Conservation (phyloP, 2,329 filamentous ascomycete genomes). For the Didymella segeticola region DNA sequence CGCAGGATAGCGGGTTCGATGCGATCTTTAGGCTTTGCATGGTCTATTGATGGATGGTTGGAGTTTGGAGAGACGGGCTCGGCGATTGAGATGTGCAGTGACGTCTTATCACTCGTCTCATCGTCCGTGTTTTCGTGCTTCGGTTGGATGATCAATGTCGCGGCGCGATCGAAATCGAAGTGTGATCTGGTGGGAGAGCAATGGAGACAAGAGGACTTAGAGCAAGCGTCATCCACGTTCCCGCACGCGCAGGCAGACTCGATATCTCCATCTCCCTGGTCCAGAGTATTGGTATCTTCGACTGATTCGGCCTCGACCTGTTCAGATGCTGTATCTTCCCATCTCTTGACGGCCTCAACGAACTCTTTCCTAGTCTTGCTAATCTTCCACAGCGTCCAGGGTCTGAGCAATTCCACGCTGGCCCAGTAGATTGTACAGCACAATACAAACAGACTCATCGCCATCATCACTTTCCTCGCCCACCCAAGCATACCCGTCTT, state of each 20-base stretch:
- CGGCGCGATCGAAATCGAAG: neutral
- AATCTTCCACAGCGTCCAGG: conserved; percentile 6
- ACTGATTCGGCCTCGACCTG: too few species aligned
- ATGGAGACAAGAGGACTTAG: neutral
- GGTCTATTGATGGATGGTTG: neutral
- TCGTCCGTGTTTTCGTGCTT: too few species aligned
- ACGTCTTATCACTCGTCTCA: too few species aligned
- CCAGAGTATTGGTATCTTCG: neutral
- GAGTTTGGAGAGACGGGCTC: neutral
- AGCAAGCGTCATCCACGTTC: neutral
- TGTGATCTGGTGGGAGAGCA: neutral
- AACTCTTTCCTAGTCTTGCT: conserved; percentile 12
- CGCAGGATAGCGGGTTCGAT: neutral
- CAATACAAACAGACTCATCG: conserved; percentile 16
- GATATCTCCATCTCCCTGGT: neutral
- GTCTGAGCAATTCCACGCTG: conserved; percentile 2
- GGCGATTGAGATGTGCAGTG: neutral
- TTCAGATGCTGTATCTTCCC: neutral
- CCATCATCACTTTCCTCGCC: conserved; percentile 27
- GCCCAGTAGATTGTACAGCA: conserved; percentile 13
- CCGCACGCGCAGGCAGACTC: neutral
- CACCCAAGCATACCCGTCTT: conserved; percentile 31
- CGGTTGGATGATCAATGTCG: neutral
- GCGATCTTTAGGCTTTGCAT: neutral
- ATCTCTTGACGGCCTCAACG: conserved; percentile 6